Evolutionary conservation across 2,329 filamentous ascomycete genomes (phyloP).

Genomic region (Arthroderma sp.): DNA sequence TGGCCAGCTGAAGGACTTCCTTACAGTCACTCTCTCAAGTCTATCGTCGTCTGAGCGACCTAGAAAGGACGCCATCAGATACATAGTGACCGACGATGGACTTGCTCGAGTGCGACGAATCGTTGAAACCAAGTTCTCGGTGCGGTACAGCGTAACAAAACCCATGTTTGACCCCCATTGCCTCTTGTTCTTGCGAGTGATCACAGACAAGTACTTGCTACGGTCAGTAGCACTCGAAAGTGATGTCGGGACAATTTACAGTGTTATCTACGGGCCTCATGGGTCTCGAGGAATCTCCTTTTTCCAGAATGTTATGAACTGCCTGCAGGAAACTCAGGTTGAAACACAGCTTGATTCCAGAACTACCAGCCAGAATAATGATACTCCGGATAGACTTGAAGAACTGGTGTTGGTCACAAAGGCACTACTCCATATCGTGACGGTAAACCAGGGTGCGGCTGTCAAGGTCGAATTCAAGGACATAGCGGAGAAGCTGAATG

Average conservation of each 20-base stretch:
- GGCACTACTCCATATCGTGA: constrained; percentile 19
- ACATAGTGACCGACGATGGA: no score
- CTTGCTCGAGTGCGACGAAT: no score
- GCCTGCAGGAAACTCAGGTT: constrained; percentile 14
- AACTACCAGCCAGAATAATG: neutral
- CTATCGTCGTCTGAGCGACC: no score
- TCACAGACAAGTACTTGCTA: constrained; percentile 30
- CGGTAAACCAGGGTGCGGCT: constrained; percentile 5
- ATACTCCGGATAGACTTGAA: constrained; percentile 8
- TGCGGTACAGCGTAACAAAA: no score
- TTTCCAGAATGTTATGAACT: constrained; percentile 19
- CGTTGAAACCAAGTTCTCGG: no score
- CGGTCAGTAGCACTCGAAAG: constrained; percentile 31
- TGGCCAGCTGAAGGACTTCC: no score
- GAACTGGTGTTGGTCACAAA: constrained; percentile 16
- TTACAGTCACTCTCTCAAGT: no score
- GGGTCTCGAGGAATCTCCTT: constrained; percentile 22
- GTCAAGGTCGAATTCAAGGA: constrained; percentile 7
- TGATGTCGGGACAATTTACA: constrained; percentile 32
- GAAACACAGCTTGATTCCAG: neutral
- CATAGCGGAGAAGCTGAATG: constrained; percentile 3
- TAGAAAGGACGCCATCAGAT: no score
- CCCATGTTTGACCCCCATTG: no score
- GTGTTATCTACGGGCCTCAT: constrained; percentile 29
- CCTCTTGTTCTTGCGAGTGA: constrained; percentile 22